Evolutionary conservation across 371 early-diverging fungal genomes (phyloP), one percentile per base, ranked within the genome.

Genomic region (Mucor lusitanicus): DNA sequence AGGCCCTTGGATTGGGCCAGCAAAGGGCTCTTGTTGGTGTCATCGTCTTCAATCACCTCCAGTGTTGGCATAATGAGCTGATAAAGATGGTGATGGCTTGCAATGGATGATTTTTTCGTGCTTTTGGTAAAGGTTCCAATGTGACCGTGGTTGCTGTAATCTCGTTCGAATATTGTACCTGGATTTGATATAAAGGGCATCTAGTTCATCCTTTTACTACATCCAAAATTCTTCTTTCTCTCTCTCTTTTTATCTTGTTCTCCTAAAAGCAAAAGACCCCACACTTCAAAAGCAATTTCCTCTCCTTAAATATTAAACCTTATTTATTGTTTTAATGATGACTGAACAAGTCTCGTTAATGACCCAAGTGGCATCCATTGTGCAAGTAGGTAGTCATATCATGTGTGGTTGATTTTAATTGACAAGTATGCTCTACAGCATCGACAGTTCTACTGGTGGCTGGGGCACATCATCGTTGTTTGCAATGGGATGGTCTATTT

Each of bases 371-470:
- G 3, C n/a, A 3, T 35, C 33, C 2, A 21, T 68, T 27, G 6
- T 69, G 11, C 53, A 69, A 64, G 64, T 69, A 63, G 58, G 63
- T 32, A 23, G 32, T 46, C 8, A 46, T 23, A 23, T 12, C 13
- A 21, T 50, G n/a, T 25, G 4, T 6, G 3, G 23, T 50, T 23
- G 50, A 50, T 8, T 23, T 3, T 11, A 50, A 50, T 50, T 50
- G 21, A 50, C 50, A 50, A 13, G 28, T 30, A 17, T 37, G 13
- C 42, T 44, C 1, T 40, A 25, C 67, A 87, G 87, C 75, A 85
- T 33, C 81, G 81, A 27, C 87, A 85, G 70, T 85, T 87, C 64
- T 83, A 81, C 32, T 87, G 87, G 87, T 87, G 78, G 78, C 65
- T 76, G 44, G 83, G 83, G 4, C 83, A 82, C 69, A 71, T 82